Conservation (phyloP, 2,329 filamentous ascomycete species). For the Arthrobotrys megalospora region DNA sequence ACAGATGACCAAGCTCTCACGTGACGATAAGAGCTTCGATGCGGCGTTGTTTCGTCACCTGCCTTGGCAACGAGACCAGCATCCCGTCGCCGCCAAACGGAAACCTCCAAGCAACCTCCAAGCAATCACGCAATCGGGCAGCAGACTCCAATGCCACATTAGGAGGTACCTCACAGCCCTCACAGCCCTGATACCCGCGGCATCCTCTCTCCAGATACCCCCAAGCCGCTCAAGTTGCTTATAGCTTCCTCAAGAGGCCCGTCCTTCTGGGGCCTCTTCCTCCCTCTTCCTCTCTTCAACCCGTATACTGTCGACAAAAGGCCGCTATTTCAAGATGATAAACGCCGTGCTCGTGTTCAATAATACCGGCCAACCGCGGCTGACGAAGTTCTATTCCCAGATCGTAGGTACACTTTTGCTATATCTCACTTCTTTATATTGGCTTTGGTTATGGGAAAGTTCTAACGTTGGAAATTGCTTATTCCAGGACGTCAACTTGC, state of each 20-base stretch:
- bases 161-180: conserved; percentile 25
- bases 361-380: conserved; percentile 93
- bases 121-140: conserved; percentile 53
- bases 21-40: conserved; percentile 20
- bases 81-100: conserved; percentile 5
- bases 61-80: not conserved
- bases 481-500: conserved; percentile 89
- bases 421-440: conserved; percentile 13
- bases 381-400: conserved; percentile 99
- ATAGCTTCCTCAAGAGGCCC: conserved; percentile 18
- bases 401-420: conserved; percentile 74
- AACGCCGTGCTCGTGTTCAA: conserved; percentile 99
- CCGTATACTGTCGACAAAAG: conserved; percentile 57
- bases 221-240: conserved; percentile 12
- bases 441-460: not conserved
- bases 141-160: conserved; percentile 46
- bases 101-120: conserved; percentile 26
- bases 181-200: conserved; percentile 1
- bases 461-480: conserved; percentile 19
- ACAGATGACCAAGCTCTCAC: conserved; percentile 19
- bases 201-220: conserved; percentile 5
- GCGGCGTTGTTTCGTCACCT: conserved; percentile 25
- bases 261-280: not conserved
- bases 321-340: conserved; percentile 78
- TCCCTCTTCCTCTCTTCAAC: conserved; percentile 34